phyloP scores from a whole-genome alignment of 805 yeast genomes.

The Blastobotrys attinorum region DNA sequence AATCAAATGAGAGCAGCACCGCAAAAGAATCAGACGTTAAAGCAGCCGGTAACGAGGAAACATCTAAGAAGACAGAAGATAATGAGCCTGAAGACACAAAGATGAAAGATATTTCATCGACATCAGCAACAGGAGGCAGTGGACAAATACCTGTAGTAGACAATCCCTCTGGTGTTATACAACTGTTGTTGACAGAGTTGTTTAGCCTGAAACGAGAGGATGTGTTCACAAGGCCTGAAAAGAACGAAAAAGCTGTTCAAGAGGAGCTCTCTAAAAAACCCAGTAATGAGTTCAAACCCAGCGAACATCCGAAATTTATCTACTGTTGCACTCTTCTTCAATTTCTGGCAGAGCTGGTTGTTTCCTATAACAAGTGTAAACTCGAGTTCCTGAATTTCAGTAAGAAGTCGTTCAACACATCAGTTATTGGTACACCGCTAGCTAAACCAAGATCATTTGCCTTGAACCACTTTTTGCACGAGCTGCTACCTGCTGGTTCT shows the following conservation, averaged over 20 bases:
- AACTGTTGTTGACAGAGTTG: constrained; percentile 54
- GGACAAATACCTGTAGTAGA: constrained; percentile 7
- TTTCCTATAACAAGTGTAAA: constrained; percentile 74
- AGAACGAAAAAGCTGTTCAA: constrained; percentile 15
- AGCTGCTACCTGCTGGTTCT: constrained; percentile 50
- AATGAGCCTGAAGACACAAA: constrained; percentile 1
- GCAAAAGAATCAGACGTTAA: constrained; percentile 1
- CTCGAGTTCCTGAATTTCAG: constrained; percentile 75
- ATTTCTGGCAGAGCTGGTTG: constrained; percentile 58
- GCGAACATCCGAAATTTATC: constrained; percentile 46
- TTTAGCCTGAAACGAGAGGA: constrained; percentile 41
- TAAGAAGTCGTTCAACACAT: constrained; percentile 27
- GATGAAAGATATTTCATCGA: constrained; percentile 17
- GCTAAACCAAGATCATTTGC: constrained; percentile 68
- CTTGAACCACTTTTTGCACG: constrained; percentile 68
- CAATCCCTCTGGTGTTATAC: constrained; percentile 49
- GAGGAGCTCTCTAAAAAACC: constrained; percentile 10
- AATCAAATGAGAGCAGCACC: constrained; percentile 9
- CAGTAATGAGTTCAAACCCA: constrained; percentile 16
- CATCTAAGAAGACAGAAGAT: neutral
- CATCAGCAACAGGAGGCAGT: neutral
- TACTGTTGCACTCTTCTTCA: constrained; percentile 65
- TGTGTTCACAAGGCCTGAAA: constrained; percentile 25
- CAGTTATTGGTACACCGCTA: constrained; percentile 18
- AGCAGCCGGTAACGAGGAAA: constrained; percentile 17